These are phyloP conservation scores for Auricularia auricula-judae DNA, from an alignment of 768 basidiomycete species.

Conservation along the genomic window DNA sequence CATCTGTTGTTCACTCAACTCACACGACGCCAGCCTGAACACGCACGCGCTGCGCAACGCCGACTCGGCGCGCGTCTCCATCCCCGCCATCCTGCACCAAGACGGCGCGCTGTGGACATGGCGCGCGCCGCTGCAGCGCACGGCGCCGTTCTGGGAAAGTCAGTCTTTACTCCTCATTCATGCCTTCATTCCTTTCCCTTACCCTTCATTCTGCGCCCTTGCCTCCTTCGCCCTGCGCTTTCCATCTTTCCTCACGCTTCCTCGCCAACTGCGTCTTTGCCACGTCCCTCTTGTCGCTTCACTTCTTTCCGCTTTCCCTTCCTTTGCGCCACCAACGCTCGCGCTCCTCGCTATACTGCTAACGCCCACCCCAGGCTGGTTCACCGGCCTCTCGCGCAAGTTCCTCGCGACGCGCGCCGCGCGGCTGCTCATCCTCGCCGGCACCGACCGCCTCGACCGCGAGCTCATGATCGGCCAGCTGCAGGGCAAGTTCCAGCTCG, in stretches of 20 bases:
- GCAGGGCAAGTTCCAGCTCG: constrained; percentile 93
- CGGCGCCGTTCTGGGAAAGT: constrained; percentile 88
- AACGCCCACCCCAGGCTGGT: constrained; percentile 60
- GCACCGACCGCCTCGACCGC: constrained; percentile 84
- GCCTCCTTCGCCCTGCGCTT: no score
- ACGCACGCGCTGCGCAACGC: constrained; percentile 77
- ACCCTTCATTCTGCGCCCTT: no score
- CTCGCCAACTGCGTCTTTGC: no score
- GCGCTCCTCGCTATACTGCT: neutral
- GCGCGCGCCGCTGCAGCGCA: constrained; percentile 75
- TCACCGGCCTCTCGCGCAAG: constrained; percentile 62
- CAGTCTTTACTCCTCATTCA: constrained; percentile 14
- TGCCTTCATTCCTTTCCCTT: no score
- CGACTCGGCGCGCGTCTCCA: constrained; percentile 76
- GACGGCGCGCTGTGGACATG: constrained; percentile 31
- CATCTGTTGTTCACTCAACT: neutral
- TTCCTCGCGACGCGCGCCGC: constrained; percentile 76
- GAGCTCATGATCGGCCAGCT: constrained; percentile 95
- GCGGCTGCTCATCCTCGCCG: constrained; percentile 81
- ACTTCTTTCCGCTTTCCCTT: no score
- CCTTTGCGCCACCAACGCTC: no score
- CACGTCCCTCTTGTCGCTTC: no score
- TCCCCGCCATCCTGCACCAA: constrained; percentile 59
- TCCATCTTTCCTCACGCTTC: no score
- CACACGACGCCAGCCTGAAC: constrained; percentile 39